These are phyloP conservation scores for Ascochyta viciae-villosae DNA, from an alignment of 2,329 filamentous ascomycete species.

Conservation along the genomic window DNA sequence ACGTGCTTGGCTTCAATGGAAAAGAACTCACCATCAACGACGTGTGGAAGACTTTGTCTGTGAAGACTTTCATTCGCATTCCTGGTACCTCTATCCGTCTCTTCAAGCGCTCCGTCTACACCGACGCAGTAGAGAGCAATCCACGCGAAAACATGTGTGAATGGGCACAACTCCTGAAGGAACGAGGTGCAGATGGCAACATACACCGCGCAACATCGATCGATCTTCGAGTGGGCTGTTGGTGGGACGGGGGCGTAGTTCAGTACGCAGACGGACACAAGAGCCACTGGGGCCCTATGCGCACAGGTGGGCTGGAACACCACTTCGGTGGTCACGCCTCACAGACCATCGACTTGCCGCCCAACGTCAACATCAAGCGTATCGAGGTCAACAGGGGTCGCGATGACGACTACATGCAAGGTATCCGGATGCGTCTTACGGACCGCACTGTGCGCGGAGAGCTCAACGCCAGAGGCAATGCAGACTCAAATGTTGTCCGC, in stretches of 20 bases:
- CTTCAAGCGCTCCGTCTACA: conserved; percentile 47
- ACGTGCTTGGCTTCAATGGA: conserved; percentile 52
- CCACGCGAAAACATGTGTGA: conserved; percentile 17
- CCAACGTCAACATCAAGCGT: conserved; percentile 37
- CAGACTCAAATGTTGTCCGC: conserved; percentile 21
- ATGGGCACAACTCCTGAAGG: conserved; percentile 29
- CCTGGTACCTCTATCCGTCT: conserved; percentile 51
- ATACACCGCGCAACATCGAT: conserved; percentile 52
- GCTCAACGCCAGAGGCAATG: conserved; percentile 31
- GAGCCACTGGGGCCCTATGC: conserved; percentile 52
- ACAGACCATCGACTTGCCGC: conserved; percentile 35
- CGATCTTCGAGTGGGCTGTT: conserved; percentile 55
- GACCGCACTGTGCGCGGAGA: conserved; percentile 41
- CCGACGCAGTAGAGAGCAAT: neutral
- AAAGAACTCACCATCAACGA: conserved; percentile 43
- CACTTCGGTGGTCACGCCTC: conserved; percentile 44
- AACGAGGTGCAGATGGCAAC: conserved; percentile 34
- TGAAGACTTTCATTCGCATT: conserved; percentile 46
- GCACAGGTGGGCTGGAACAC: conserved; percentile 33
- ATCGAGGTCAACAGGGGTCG: conserved; percentile 36
- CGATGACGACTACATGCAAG: conserved; percentile 23
- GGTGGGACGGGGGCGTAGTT: conserved; percentile 56
- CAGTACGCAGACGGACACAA: conserved; percentile 54
- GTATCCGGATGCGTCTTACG: conserved; percentile 42
- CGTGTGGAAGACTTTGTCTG: conserved; percentile 44